Base-by-base conservation (phyloP, 495 filamentous ascomycete species). In the Recurvomyces mirabilis region DNA sequence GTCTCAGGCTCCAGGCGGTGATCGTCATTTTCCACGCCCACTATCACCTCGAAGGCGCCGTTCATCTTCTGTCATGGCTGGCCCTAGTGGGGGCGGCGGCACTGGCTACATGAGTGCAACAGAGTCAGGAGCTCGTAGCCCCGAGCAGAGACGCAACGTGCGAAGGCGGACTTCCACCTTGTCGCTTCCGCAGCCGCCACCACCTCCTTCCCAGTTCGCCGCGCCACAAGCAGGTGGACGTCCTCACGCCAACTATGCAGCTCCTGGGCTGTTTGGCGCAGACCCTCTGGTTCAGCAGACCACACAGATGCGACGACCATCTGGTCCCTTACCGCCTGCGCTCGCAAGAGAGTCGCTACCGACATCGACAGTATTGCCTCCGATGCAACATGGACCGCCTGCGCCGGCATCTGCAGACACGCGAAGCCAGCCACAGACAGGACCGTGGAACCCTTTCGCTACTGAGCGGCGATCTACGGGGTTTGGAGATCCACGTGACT, bases 1-100 rank as follows among this genome's bases (percentile, higher is more conserved):
- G 10, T 37, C 41, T 18, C 47, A 54, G 13, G 45, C 49, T 11
- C 55, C 59, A 1, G 59, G 58, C 13, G 60, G 50, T 9, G 61
- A 61, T 10, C 49, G 57, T 33, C 54, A 63, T 37, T 60, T 62
- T 36, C 56, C 62, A 2, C 51, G 63, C 1, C 62, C 62, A 2
- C 24, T 37, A 1, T 65, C 62, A 21, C 63, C 63, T 23, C 24
- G 43, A 18, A 41, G 40, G 4, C 46, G 47, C 11, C 42, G 51
- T 6, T 45, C 51, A 1, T 53, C 46, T 11, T 39, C 39, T 5
- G 43, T 32, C 10, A 25, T 29, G 23, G 9, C 20, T 9, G 34
- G 41, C 12, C 22, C 48, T 10, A 28, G 25, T 14, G 31, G 17
- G 9, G 6, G 12, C 6, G 22, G 10, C 18, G 20, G 26, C 5